A percentile compares a stretch with the other conserved stretches of the same genome.
Evolutionary conservation across 2,329 filamentous ascomycete species (phyloP).

Genomic region (Cylindrodendrum hubeiense): DNA sequence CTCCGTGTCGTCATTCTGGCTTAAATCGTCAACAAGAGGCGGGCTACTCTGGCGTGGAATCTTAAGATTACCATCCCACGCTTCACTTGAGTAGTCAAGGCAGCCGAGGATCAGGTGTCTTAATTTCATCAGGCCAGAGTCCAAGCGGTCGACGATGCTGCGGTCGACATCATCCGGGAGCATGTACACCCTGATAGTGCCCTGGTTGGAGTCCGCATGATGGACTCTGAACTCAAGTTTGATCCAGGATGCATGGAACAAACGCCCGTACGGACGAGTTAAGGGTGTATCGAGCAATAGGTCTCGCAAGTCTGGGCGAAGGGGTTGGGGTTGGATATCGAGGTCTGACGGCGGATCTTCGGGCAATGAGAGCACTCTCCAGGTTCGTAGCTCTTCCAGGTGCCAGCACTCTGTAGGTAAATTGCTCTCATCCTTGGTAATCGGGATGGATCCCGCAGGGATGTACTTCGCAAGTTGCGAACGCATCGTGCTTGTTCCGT

Average conservation of each 20-base stretch:
- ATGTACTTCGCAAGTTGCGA: slow-evolving; percentile 48
- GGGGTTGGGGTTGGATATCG: not conserved
- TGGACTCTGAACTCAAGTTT: slow-evolving; percentile 54
- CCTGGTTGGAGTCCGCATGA: slow-evolving; percentile 30
- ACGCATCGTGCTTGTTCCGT: slow-evolving; percentile 29
- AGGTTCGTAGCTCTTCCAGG: slow-evolving; percentile 31
- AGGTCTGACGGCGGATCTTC: slow-evolving; percentile 25
- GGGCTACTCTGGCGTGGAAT: slow-evolving; percentile 23
- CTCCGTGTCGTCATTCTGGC: slow-evolving; percentile 44
- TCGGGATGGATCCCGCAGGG: slow-evolving; percentile 54
- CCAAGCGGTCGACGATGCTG: slow-evolving; percentile 62
- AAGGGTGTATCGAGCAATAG: slow-evolving; percentile 43
- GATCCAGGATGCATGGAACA: slow-evolving; percentile 58
- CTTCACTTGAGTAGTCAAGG: slow-evolving; percentile 66
- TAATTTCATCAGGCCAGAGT: slow-evolving; percentile 57
- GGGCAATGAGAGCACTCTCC: slow-evolving; percentile 44
- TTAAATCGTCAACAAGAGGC: slow-evolving; percentile 1
- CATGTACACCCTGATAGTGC: slow-evolving; percentile 68
- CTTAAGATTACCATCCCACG: slow-evolving; percentile 65
- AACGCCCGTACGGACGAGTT: slow-evolving; percentile 40
- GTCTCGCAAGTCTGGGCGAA: slow-evolving; percentile 42
- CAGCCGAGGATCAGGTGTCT: slow-evolving; percentile 62
- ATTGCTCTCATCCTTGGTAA: slow-evolving; percentile 40
- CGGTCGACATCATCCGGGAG: slow-evolving; percentile 75
- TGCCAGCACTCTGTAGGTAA: slow-evolving; percentile 30